These are phyloP conservation scores for Zygotorulaspora florentina DNA, from an alignment of 805 yeast species.

Conservation along the genomic window DNA sequence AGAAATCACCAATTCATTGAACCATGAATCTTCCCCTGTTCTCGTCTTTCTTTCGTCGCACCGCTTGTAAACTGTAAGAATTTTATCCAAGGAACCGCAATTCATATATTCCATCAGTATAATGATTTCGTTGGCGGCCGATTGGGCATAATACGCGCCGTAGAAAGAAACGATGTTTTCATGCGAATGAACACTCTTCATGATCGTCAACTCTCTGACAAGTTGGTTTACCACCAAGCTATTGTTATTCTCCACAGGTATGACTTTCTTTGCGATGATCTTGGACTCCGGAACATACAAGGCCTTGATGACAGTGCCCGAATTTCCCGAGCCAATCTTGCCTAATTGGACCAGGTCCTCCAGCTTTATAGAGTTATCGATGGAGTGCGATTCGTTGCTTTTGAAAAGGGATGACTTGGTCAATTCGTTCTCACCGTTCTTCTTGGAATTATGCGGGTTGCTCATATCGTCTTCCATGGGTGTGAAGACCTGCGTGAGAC, in stretches of 20 bases:
- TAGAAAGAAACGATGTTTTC: slow-evolving; percentile 84
- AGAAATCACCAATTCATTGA: slow-evolving; percentile 55
- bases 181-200: slow-evolving; percentile 79
- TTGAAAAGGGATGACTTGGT: slow-evolving; percentile 16
- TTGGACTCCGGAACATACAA: slow-evolving; percentile 84
- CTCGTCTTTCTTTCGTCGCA: slow-evolving; percentile 31
- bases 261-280: slow-evolving; percentile 84
- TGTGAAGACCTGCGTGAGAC: slow-evolving; percentile 15
- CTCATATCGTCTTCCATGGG: slow-evolving; percentile 14
- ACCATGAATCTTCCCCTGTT: slow-evolving; percentile 25
- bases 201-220: slow-evolving; percentile 78
- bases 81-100: slow-evolving; percentile 86
- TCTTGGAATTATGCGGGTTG: neutral
- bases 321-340: slow-evolving; percentile 86
- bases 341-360: slow-evolving; percentile 72
- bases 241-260: slow-evolving; percentile 76
- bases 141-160: slow-evolving; percentile 74
- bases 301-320: slow-evolving; percentile 88
- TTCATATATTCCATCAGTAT: slow-evolving; percentile 96
- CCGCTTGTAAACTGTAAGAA: slow-evolving; percentile 56
- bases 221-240: slow-evolving; percentile 49
- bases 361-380: slow-evolving; percentile 37
- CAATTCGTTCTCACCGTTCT: slow-evolving; percentile 10
- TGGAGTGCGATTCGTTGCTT: slow-evolving; percentile 13
- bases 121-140: slow-evolving; percentile 57